Conservation (phyloP, 2,329 filamentous ascomycete species). For the Rosellinia necatrix region DNA sequence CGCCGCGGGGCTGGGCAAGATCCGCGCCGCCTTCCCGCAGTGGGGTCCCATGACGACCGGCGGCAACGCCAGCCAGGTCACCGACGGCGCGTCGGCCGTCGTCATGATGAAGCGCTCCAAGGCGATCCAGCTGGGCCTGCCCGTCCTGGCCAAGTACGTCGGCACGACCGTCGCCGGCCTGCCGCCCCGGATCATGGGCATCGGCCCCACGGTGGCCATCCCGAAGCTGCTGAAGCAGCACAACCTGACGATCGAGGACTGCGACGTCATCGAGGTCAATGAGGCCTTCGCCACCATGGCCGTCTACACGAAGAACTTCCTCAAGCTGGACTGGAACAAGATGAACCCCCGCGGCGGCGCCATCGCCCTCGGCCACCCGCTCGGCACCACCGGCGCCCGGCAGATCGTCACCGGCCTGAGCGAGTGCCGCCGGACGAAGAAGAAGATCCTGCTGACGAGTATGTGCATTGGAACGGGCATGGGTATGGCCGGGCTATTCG, state of each 20-base stretch:
- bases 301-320: constrained; percentile 81
- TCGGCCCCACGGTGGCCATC: constrained; percentile 75
- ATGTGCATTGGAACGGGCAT: constrained; percentile 81
- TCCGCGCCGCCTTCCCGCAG: constrained; percentile 86
- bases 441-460: constrained; percentile 88
- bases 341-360: constrained; percentile 82
- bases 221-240: constrained; percentile 84
- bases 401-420: constrained; percentile 90
- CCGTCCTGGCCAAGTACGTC: constrained; percentile 93
- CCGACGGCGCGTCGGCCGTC: constrained; percentile 87
- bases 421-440: constrained; percentile 81
- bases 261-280: constrained; percentile 92
- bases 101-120: constrained; percentile 94
- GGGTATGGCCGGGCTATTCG: constrained; percentile 70
- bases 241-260: constrained; percentile 77
- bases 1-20: constrained; percentile 78
- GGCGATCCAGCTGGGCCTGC: constrained; percentile 83
- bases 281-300: constrained; percentile 99
- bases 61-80: constrained; percentile 93
- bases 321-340: constrained; percentile 74
- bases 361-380: constrained; percentile 80
- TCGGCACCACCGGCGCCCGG: constrained; percentile 77
- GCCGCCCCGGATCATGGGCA: constrained; percentile 94
- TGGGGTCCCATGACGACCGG: constrained; percentile 87
- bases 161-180: constrained; percentile 89